Conservation (phyloP, 1,139 yeast genomes). For the Debaryomyces robertsiae region DNA sequence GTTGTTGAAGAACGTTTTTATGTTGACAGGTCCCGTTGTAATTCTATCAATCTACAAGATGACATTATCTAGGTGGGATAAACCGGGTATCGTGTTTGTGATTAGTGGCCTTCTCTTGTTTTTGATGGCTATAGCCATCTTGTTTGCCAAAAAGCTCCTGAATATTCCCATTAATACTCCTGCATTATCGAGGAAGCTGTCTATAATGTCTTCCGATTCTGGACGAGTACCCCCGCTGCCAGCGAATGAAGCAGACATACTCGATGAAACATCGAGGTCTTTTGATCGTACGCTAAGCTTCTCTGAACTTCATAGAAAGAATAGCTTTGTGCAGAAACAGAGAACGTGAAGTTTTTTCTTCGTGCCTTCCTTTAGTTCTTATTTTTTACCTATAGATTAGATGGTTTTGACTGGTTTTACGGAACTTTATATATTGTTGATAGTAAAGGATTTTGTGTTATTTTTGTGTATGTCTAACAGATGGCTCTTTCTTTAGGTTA, state of each 20-base stretch:
- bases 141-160: conserved; percentile 8
- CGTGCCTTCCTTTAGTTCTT: background rate
- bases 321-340: conserved; percentile 10
- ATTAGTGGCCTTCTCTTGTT: conserved; percentile 2
- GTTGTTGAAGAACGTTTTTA: conserved; percentile 28
- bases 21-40: conserved; percentile 24
- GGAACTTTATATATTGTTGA: background rate
- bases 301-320: conserved; percentile 13
- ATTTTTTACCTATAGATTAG: background rate
- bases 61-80: conserved; percentile 7
- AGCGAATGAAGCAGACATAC: background rate
- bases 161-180: conserved; percentile 6
- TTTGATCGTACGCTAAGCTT: conserved; percentile 4
- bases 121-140: background rate
- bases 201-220: background rate
- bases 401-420: background rate
- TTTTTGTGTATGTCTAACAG: too few relatives aligned
- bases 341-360: background rate
- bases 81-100: conserved; percentile 11
- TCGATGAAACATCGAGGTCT: background rate
- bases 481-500: too few relatives aligned
- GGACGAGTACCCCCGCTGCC: background rate
- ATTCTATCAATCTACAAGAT: conserved; percentile 27
- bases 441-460: background rate
- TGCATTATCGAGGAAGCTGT: conserved; percentile 1